These are phyloP conservation scores for Platanthera guangdongensis DNA, from an alignment of 106 monocot species.

Conservation along the genomic window DNA sequence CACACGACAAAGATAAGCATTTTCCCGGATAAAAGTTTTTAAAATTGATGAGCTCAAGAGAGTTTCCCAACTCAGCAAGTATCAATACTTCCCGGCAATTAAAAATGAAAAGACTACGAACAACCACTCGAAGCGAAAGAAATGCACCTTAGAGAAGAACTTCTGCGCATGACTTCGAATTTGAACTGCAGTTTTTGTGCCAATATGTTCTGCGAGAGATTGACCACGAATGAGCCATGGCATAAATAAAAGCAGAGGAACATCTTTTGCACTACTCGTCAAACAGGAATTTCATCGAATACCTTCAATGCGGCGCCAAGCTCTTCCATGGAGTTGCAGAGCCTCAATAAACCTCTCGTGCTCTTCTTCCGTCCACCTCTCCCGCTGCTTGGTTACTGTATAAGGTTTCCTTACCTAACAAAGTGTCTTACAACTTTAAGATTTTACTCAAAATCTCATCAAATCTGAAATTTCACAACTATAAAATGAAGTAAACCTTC, in stretches of 20 bases:
- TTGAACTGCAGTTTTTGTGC: conserved; percentile 69
- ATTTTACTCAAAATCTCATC: neutral
- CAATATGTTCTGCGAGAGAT: conserved; percentile 53
- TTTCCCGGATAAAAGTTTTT: too few species aligned
- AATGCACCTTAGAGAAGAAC: conserved; percentile 43
- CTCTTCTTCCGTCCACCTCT: conserved; percentile 67
- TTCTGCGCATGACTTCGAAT: conserved; percentile 74
- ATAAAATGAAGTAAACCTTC: neutral
- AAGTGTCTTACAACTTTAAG: neutral
- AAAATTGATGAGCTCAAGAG: too few species aligned
- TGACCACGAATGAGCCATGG: neutral
- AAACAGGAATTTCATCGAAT: neutral
- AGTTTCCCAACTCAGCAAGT: too few species aligned
- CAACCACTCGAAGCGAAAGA: neutral
- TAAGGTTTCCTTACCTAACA: conserved; percentile 53
- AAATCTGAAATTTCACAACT: too few species aligned
- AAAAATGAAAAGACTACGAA: neutral
- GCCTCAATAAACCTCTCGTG: conserved; percentile 64
- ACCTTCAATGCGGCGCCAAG: conserved; percentile 76
- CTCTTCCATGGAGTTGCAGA: conserved; percentile 49
- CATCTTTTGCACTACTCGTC: neutral
- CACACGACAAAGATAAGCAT: too few species aligned
- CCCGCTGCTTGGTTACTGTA: conserved; percentile 52
- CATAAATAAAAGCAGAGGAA: neutral
- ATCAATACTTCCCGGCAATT: neutral